Conservation (phyloP, 345 rosid species). For the Euphorbia lathyris region DNA sequence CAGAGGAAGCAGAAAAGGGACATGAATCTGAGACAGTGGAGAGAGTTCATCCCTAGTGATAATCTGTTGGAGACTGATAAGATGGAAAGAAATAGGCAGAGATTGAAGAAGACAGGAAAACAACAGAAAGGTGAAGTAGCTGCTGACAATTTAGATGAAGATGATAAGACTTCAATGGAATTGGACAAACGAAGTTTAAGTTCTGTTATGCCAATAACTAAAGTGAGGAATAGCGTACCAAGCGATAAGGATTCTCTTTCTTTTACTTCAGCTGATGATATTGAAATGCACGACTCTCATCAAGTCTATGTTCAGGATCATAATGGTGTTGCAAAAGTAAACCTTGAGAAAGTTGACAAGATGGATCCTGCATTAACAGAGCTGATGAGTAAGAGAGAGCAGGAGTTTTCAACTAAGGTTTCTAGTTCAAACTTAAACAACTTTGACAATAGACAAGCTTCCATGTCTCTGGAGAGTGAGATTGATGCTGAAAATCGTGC, state of each 20-base stretch:
- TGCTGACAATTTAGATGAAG: slow-evolving; percentile 10
- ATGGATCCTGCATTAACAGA: slow-evolving; percentile 13
- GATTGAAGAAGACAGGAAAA: slow-evolving; percentile 21
- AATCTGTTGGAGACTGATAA: slow-evolving; percentile 16
- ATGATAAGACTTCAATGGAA: slow-evolving; percentile 27
- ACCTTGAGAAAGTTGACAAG: slow-evolving; percentile 14
- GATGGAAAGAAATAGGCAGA: slow-evolving; percentile 9
- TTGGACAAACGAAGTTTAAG: slow-evolving; percentile 26
- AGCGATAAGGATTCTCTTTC: slow-evolving; percentile 17
- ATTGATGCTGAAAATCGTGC: slow-evolving; percentile 76
- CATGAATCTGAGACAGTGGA: slow-evolving; percentile 54
- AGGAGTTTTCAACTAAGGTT: slow-evolving; percentile 17
- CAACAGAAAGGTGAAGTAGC: slow-evolving; percentile 14
- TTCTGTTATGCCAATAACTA: slow-evolving; percentile 12
- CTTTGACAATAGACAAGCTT: slow-evolving; percentile 29
- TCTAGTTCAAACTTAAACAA: slow-evolving; percentile 29
- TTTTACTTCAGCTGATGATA: slow-evolving; percentile 12
- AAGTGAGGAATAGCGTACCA: slow-evolving; percentile 9
- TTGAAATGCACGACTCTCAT: slow-evolving; percentile 28
- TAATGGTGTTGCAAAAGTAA: slow-evolving; percentile 16
- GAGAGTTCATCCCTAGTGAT: slow-evolving; percentile 36
- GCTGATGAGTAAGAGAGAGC: slow-evolving; percentile 13
- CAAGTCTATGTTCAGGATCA: slow-evolving; percentile 8
- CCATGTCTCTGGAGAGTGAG: slow-evolving; percentile 58
- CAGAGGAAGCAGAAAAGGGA: slow-evolving; percentile 61